Conservation (phyloP, 495 filamentous ascomycete species). For the Neurospora sp. region DNA sequence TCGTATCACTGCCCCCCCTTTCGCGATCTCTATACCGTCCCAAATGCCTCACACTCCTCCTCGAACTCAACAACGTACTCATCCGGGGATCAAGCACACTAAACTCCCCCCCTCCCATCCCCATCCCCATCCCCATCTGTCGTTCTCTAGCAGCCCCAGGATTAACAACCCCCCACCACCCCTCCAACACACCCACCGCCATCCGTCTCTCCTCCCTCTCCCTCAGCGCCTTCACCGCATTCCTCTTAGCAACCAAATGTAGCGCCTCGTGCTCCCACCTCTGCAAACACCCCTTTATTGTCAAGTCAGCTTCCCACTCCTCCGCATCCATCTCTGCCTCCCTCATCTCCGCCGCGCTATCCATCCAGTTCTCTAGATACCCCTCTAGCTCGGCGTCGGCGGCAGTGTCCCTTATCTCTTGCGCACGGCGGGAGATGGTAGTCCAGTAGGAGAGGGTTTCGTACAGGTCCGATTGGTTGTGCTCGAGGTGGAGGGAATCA, state of each 20-base stretch:
- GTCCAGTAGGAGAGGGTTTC: conserved; percentile 18
- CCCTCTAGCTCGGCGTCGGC: conserved; percentile 19
- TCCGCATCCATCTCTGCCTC: conserved; percentile 15
- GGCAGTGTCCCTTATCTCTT: conserved; percentile 12
- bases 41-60: neutral
- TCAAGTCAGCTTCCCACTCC: conserved; percentile 16
- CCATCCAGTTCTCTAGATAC: conserved; percentile 11
- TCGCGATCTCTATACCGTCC: neutral
- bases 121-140: neutral
- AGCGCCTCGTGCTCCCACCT: conserved; percentile 22
- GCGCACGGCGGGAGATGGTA: neutral
- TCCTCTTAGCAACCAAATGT: conserved; percentile 10
- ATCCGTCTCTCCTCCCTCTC: conserved; percentile 15
- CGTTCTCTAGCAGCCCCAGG: conserved; percentile 5
- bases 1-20: neutral
- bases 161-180: conserved; percentile 17
- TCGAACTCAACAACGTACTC: neutral
- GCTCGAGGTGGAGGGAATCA: conserved; percentile 7
- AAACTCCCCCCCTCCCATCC: neutral
- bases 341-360: conserved; percentile 5
- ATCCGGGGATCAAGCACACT: neutral
- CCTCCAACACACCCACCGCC: conserved; percentile 10
- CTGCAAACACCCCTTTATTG: conserved; percentile 6
- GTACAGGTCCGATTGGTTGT: conserved; percentile 15
- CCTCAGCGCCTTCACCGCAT: conserved; percentile 11